phyloP scores from a whole-genome alignment of 495 filamentous ascomycete species.

The Penicillium paxilli region DNA sequence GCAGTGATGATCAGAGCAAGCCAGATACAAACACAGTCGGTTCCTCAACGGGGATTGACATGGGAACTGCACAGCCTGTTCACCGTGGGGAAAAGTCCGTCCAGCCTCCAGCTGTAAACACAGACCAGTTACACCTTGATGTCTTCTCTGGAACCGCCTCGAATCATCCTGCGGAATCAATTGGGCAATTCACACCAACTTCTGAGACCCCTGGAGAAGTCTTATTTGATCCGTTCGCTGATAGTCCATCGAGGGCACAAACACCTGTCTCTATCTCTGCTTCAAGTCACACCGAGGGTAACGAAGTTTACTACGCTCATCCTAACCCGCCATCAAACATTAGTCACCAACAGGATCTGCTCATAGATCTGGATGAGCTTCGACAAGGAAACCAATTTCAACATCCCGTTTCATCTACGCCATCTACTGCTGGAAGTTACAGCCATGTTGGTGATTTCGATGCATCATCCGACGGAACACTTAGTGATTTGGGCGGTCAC shows the following conservation, averaged over 20 bases:
- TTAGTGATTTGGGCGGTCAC: constrained; percentile 61
- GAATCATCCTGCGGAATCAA: constrained; percentile 38
- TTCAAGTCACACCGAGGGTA: constrained; percentile 35
- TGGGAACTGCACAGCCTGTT: constrained; percentile 54
- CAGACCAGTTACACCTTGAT: constrained; percentile 24
- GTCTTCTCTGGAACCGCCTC: constrained; percentile 38
- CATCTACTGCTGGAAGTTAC: constrained; percentile 38
- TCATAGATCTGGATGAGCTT: constrained; percentile 12
- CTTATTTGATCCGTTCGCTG: constrained; percentile 26
- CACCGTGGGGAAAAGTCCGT: constrained; percentile 52
- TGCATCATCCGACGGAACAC: constrained; percentile 51
- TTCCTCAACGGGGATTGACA: constrained; percentile 47
- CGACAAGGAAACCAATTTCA: constrained; percentile 15
- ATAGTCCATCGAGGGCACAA: constrained; percentile 12
- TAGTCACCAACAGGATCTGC: constrained; percentile 21
- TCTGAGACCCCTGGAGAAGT: constrained; percentile 35
- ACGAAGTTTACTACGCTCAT: constrained; percentile 36
- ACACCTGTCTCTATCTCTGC: constrained; percentile 17
- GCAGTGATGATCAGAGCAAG: constrained; percentile 7
- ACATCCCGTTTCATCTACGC: constrained; percentile 32
- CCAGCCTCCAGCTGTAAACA: constrained; percentile 34
- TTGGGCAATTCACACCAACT: constrained; percentile 49
- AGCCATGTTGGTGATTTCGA: constrained; percentile 36
- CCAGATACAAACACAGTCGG: constrained; percentile 16
- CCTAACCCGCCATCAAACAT: constrained; percentile 31